Evolutionary conservation across 805 yeast species (phyloP), one percentile per base, ranked within the genome.

Genomic region (Saturnispora mendoncae): DNA sequence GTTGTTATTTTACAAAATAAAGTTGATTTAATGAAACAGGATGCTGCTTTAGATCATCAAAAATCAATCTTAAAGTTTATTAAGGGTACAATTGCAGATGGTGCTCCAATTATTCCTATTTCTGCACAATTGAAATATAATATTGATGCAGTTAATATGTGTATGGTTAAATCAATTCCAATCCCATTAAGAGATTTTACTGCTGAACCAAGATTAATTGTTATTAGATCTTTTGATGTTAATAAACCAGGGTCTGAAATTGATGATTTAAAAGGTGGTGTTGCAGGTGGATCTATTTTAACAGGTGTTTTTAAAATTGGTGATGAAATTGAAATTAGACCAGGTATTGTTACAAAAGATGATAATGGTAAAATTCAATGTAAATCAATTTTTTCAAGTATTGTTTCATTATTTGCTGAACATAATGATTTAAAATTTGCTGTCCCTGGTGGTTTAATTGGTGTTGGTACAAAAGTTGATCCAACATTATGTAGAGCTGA

Each of bases 401-500:
- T 92, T 59, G 92, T 86, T 39, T 84, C 97, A 12, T 71, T 92
- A 53, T 90, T 88, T 62, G 97, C 99, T 45, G 99, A 92, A 68
- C 88, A 92, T 67, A 94, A 92, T 58, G 96, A 88, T 64, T 77
- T 92, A 66, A 92, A 92, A 65, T 92, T 90, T 58, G 99, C 99
- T 45, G 98, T 92, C 56, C 99, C 99, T 36, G 99, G 99, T 80
- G 99, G 99, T 50, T 76, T 92, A 62, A 94, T 92, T 57, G 99
- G 99, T 78, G 97, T 92, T 44, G 99, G 99, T 70, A 92, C 98
- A 39, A 86, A 85, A 67, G 94, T 92, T 52, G 99, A 92, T 67
- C 99, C 99, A 44, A 92, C 98, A 2, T 71, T 92, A 57, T 92
- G 99, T 74, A 84, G 98, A 71, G 99, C 97, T 47, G 99, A 92